A percentile compares a stretch with the other conserved stretches of the same genome.
These are phyloP conservation scores for Pseudogymnoascus sp. DNA, from an alignment of 2,329 filamentous ascomycete genomes.

Conservation along the genomic window DNA sequence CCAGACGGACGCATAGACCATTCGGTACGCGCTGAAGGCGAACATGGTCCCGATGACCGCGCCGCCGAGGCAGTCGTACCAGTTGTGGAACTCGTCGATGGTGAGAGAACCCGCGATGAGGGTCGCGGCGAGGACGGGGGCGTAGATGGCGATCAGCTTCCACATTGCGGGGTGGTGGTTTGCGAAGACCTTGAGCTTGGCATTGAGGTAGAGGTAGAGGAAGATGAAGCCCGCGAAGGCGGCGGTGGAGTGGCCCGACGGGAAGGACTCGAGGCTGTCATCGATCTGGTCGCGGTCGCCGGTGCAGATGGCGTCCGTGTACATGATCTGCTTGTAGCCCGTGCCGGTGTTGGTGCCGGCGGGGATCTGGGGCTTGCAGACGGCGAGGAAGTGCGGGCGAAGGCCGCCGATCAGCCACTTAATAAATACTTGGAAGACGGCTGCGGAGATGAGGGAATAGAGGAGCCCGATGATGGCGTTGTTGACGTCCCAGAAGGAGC, in stretches of 20 bases:
- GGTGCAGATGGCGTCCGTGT: slow-evolving; percentile 60
- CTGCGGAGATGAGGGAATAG: slow-evolving; percentile 61
- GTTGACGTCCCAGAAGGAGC: slow-evolving; percentile 64
- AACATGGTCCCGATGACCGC: slow-evolving; percentile 58
- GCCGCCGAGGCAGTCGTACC: slow-evolving; percentile 66
- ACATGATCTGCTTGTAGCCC: slow-evolving; percentile 53
- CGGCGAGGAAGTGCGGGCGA: slow-evolving; percentile 64
- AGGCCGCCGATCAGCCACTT: slow-evolving; percentile 70
- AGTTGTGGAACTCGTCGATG: slow-evolving; percentile 69
- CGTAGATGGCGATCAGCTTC: slow-evolving; percentile 60
- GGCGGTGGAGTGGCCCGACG: slow-evolving; percentile 66
- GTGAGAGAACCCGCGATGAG: slow-evolving; percentile 64
- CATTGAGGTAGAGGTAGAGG: slow-evolving; percentile 67
- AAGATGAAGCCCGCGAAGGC: slow-evolving; percentile 67
- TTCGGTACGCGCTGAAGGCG: slow-evolving; percentile 58
- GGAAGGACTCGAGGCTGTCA: slow-evolving; percentile 64
- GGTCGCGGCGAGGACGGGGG: slow-evolving; percentile 59
- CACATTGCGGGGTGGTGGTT: slow-evolving; percentile 69
- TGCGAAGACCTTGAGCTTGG: slow-evolving; percentile 67
- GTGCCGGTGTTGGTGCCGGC: slow-evolving; percentile 33
- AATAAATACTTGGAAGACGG: slow-evolving; percentile 71
- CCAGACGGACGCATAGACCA: slow-evolving; percentile 62
- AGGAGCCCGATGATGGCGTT: slow-evolving; percentile 63
- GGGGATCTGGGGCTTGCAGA: slow-evolving; percentile 54
- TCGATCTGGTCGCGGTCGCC: slow-evolving; percentile 58